Percentiles rank a stretch among this genome's conserved stretches.
These are phyloP conservation scores for Akanthomyces uredinophilus DNA, from an alignment of 2,329 filamentous ascomycete genomes.

Conservation along the genomic window DNA sequence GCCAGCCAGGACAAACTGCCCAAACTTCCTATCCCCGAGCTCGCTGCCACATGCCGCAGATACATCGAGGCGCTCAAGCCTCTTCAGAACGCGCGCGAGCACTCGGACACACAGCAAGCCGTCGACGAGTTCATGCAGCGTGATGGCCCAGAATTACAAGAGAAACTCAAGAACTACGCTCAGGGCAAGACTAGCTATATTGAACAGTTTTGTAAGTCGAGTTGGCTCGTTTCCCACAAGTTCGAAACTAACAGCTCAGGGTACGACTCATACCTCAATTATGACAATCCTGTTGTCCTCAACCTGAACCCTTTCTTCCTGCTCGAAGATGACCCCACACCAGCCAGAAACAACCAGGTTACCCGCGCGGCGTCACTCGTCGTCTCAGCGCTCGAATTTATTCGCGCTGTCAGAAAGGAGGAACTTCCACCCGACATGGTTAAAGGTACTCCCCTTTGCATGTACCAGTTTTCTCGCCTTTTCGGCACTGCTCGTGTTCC, in stretches of 20 bases:
- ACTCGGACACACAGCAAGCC: conserved; percentile 73
- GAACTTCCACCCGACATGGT: conserved; percentile 86
- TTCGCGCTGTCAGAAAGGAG: conserved; percentile 85
- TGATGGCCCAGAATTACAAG: conserved; percentile 81
- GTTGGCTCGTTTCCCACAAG: neutral
- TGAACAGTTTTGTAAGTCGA: conserved; percentile 86
- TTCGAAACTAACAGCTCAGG: conserved; percentile 45
- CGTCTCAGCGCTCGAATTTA: conserved; percentile 84
- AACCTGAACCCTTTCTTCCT: conserved; percentile 98
- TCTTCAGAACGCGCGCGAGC: conserved; percentile 74
- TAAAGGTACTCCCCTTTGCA: conserved; percentile 80
- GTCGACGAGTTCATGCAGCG: conserved; percentile 75
- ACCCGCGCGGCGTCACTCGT: conserved; percentile 89
- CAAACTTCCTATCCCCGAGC: conserved; percentile 86
- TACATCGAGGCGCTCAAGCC: conserved; percentile 78
- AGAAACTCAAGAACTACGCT: conserved; percentile 85
- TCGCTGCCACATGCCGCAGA: conserved; percentile 70
- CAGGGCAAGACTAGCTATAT: conserved; percentile 92
- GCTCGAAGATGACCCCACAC: conserved; percentile 93
- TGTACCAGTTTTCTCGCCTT: conserved; percentile 95
- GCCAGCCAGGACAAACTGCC: conserved; percentile 82
- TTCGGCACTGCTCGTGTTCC: conserved; percentile 94
- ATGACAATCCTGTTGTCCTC: conserved; percentile 92
- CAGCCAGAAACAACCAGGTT: conserved; percentile 92
- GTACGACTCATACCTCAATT: conserved; percentile 99